These are phyloP conservation scores for Macroventuria anomochaeta DNA, from an alignment of 2,329 filamentous ascomycete species.

Conservation along the genomic window DNA sequence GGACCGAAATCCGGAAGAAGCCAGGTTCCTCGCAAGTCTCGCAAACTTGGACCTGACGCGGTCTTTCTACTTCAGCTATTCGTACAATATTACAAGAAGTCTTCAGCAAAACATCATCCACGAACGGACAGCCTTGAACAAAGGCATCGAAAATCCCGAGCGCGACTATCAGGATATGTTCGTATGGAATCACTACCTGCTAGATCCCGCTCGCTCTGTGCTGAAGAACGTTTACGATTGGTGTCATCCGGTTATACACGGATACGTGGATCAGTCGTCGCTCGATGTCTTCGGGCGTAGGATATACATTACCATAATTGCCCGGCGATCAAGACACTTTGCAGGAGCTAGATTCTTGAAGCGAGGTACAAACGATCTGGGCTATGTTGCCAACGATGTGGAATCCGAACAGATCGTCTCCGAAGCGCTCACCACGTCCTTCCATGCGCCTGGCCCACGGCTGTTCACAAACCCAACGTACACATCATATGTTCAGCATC, in stretches of 20 bases:
- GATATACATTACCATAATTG: constrained; percentile 92
- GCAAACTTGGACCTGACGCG: constrained; percentile 88
- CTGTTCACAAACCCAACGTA: constrained; percentile 89
- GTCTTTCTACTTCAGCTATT: constrained; percentile 98
- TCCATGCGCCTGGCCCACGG: constrained; percentile 85
- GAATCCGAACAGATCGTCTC: constrained; percentile 99
- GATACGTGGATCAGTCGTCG: constrained; percentile 89
- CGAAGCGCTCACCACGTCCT: constrained; percentile 91
- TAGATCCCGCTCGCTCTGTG: constrained; percentile 73
- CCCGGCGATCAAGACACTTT: constrained; percentile 88
- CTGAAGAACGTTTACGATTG: constrained; percentile 89
- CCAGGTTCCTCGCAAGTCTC: constrained; percentile 84
- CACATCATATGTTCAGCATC: constrained; percentile 95
- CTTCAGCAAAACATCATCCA: constrained; percentile 89
- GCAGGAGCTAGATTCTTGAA: constrained; percentile 94
- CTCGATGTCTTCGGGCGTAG: constrained; percentile 79
- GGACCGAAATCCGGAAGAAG: constrained; percentile 88
- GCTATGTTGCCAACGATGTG: constrained; percentile 97
- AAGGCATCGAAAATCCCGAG: constrained; percentile 66
- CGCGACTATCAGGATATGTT: constrained; percentile 92
- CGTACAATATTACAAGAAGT: constrained; percentile 92
- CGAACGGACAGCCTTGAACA: constrained; percentile 74
- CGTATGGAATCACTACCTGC: constrained; percentile 92
- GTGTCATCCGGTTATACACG: constrained; percentile 95
- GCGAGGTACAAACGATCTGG: constrained; percentile 89